phyloP scores from a whole-genome alignment of 1,284 basidiomycete species.

The Fomes fomentarius region DNA sequence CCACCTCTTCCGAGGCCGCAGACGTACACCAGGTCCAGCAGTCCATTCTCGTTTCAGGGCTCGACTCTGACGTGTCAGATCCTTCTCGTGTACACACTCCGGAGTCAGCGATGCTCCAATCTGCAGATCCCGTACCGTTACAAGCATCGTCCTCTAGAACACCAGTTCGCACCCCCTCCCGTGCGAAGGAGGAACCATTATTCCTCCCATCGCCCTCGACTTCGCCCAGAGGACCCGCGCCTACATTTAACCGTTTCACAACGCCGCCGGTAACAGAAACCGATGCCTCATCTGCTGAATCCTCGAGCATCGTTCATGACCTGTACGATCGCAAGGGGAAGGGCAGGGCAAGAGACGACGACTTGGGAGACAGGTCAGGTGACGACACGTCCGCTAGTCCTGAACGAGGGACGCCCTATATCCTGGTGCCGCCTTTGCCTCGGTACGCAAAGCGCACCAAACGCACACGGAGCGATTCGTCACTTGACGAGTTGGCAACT shows the following conservation, averaged over 20 bases:
- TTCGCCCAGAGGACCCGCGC: conserved; percentile 6
- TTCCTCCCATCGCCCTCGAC: conserved; percentile 29
- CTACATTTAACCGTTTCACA: background rate
- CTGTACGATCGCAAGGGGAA: conserved; percentile 11
- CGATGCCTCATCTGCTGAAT: background rate
- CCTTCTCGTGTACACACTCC: background rate
- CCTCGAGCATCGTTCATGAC: background rate
- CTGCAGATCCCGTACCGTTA: too few species aligned
- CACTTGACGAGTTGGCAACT: conserved; percentile 18
- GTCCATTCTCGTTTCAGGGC: background rate
- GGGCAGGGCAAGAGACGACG: conserved; percentile 6
- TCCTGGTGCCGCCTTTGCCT: conserved; percentile 27
- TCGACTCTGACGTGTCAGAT: conserved; percentile 2
- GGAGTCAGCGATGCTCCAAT: conserved; percentile 2
- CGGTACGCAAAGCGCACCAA: conserved; percentile 29
- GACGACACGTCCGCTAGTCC: background rate
- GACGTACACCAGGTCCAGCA: conserved; percentile 12
- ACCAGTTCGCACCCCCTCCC: background rate
- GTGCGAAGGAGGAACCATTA: conserved; percentile 15
- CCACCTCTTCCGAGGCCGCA: conserved; percentile 11
- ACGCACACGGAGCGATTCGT: background rate
- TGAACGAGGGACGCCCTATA: conserved; percentile 5
- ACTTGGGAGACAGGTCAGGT: conserved; percentile 1
- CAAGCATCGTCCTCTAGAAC: background rate
- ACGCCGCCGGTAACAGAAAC: background rate